phyloP scores from a whole-genome alignment of 495 filamentous ascomycete species.

The Aspergillus funiculosus region DNA sequence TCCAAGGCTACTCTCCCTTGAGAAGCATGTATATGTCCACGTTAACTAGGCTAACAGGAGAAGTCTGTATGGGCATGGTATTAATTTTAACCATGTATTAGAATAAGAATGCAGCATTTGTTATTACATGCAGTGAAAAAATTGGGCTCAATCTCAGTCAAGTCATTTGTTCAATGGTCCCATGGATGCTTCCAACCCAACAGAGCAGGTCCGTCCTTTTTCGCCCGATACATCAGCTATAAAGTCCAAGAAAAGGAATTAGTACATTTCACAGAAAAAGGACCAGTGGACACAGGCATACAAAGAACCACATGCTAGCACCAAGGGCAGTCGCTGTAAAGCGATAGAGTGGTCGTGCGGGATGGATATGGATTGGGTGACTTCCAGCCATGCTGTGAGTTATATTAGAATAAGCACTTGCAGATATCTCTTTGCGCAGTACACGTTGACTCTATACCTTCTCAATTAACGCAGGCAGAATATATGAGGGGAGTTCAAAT shows the following conservation, averaged over 20 bases:
- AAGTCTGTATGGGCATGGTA: too few species aligned
- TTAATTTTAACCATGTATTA: too few species aligned
- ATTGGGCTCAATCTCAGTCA: not conserved
- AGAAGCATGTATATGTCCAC: too few species aligned
- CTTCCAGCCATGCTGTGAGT: conserved; percentile 49
- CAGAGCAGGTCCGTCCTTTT: conserved; percentile 83
- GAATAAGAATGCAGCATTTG: too few species aligned
- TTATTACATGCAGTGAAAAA: not conserved
- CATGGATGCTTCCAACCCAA: conserved; percentile 96
- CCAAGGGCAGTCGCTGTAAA: conserved; percentile 79
- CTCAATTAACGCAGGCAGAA: not conserved
- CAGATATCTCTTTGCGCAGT: too few species aligned
- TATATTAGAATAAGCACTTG: not conserved
- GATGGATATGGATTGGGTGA: conserved; percentile 71
- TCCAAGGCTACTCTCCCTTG: too few species aligned
- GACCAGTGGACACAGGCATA: conserved; percentile 41
- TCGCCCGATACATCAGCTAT: conserved; percentile 90
- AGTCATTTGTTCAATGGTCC: conserved; percentile 85
- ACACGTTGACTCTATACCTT: conserved; percentile 5
- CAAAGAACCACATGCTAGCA: conserved; percentile 99
- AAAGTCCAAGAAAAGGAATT: conserved; percentile 12
- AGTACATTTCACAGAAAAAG: conserved; percentile 10
- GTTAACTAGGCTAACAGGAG: too few species aligned
- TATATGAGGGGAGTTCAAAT: not conserved
- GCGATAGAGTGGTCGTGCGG: conserved; percentile 69